Evolutionary conservation across 768 basidiomycete species (phyloP).

Genomic region (Boletus sp.): DNA sequence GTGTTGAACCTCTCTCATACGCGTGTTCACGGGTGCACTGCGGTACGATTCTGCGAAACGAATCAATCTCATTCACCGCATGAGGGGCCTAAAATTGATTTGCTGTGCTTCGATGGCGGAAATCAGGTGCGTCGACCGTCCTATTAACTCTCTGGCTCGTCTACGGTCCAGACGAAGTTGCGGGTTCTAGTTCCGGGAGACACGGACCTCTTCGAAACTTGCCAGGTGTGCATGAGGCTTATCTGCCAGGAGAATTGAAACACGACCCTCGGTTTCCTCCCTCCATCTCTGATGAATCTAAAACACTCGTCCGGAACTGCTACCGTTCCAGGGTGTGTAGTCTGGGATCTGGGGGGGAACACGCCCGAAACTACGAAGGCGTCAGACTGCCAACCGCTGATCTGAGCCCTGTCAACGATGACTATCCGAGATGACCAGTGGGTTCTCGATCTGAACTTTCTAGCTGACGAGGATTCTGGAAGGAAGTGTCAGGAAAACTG

Average conservation of each 20-base stretch:
- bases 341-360: background rate
- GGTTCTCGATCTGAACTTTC: background rate
- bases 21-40: background rate
- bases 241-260: conserved; percentile 6
- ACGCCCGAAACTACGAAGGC: background rate
- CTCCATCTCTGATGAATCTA: background rate
- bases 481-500: background rate
- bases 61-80: background rate
- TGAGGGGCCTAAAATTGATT: conserved; percentile 1
- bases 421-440: background rate
- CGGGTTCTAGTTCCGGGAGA: background rate
- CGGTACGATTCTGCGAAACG: background rate
- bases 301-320: background rate
- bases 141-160: background rate
- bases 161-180: too few species aligned
- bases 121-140: background rate
- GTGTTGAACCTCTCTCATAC: conserved; percentile 4
- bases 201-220: background rate
- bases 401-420: background rate
- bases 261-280: background rate
- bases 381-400: background rate
- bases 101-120: background rate
- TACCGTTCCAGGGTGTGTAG: background rate
- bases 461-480: background rate
- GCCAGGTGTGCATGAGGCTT: background rate